These are phyloP conservation scores for Anthoceros angustus DNA, from an alignment of 225 moss, liverwort and hornwort genomes.

Conservation along the genomic window DNA sequence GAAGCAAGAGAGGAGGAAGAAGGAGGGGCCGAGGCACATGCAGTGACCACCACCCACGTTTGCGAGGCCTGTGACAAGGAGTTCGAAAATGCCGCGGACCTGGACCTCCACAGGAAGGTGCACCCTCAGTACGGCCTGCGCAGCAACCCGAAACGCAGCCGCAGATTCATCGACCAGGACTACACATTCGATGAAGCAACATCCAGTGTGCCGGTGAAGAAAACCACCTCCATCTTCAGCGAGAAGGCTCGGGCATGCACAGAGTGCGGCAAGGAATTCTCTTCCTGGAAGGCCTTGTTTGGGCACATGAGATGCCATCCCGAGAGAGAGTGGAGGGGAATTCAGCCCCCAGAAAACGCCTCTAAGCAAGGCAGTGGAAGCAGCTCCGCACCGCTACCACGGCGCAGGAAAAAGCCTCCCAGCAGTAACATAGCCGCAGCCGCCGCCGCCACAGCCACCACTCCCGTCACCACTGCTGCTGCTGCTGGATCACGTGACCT, in stretches of 20 bases:
- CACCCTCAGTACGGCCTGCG: slow-evolving; percentile 67
- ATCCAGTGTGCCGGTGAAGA: slow-evolving; percentile 32
- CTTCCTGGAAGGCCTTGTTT: slow-evolving; percentile 81
- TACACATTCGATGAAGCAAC: slow-evolving; percentile 58
- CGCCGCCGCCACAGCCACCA: slow-evolving; percentile 9
- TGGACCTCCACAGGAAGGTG: slow-evolving; percentile 64
- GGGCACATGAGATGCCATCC: slow-evolving; percentile 99
- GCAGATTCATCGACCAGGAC: slow-evolving; percentile 93
- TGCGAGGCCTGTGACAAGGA: slow-evolving; percentile 56
- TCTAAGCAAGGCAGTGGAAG: slow-evolving; percentile 6
- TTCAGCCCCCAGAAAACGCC: slow-evolving; percentile 44
- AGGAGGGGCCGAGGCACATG: not conserved
- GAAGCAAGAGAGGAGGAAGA: not conserved
- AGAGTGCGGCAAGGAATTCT: slow-evolving; percentile 73
- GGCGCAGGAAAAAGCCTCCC: slow-evolving; percentile 43
- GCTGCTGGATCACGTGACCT: not conserved
- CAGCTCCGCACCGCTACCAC: slow-evolving; percentile 23
- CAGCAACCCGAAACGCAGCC: slow-evolving; percentile 77
- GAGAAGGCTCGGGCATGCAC: slow-evolving; percentile 46
- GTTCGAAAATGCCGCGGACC: slow-evolving; percentile 52
- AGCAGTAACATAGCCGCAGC: slow-evolving; percentile 12
- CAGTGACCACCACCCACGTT: slow-evolving; percentile 8
- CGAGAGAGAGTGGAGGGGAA: slow-evolving; percentile 83
- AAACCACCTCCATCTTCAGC: slow-evolving; percentile 46
- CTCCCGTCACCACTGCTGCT: not conserved